Base-by-base conservation (phyloP, 2,329 filamentous ascomycete species). In the Ophiocordyceps camponoti-floridani region DNA sequence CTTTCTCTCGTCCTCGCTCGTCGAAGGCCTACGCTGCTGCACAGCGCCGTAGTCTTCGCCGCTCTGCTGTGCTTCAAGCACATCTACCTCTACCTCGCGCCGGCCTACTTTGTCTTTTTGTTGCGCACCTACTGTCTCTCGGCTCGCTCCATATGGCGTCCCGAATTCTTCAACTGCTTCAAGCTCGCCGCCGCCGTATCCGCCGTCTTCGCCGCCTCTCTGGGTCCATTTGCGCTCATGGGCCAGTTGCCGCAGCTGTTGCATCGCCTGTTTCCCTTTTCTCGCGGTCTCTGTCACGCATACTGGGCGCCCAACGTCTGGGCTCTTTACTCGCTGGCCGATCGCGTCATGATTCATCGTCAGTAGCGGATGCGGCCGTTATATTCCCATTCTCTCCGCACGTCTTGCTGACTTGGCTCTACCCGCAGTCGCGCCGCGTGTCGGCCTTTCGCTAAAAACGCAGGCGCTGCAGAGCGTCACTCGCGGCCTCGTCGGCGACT, bases 231-330 rank as follows among this genome's bases (percentile, higher is more conserved):
- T 62, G 79, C 73, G 4, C 69, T 79, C 47, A 82, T 81, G 75
- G 77, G 75, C 9, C 91, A 96, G 62, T 75, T 94, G 14, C 75
- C 81, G 12, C 91, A 96, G 64, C 69, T 98, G 19, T 63, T 91
- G 47, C 81, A 78, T 56, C 75, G 91, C 33, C 67, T 98, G 9
- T 98, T 98, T 54, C 91, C 91, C 0, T 98, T 98, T 60, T 87
- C 87, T 1, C 73, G 91, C 47, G 91, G 91, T 0, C 68, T 98
- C 4, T 96, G 89, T 58, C 91, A 98, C 65, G 91, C 91, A 1
- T 98, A 98, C 61, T 98, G 91, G 91, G 91, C 91, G 12, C 88
- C 91, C 0, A 98, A 98, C 53, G 68, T 94, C 1, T 98, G 91
- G 91, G 89, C 91, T 0, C 74, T 96, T 58, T 98, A 98, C 63